A percentile compares a stretch with the other conserved stretches of the same genome.
phyloP scores from a whole-genome alignment of 495 filamentous ascomycete species.

The Trichoderma gamsii region DNA sequence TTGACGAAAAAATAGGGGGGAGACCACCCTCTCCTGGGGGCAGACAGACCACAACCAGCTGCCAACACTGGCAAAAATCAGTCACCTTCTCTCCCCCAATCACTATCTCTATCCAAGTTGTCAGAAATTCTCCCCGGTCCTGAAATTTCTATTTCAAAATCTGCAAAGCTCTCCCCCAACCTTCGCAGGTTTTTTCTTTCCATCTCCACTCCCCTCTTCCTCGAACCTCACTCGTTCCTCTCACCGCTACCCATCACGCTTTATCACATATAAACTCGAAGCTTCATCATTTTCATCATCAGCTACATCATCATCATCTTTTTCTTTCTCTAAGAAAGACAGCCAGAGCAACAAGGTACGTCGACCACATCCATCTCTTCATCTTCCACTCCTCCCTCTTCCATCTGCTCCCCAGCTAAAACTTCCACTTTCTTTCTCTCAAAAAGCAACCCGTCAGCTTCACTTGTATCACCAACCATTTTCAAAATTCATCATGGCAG shows the following conservation, averaged over 20 bases:
- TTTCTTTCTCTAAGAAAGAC: not conserved
- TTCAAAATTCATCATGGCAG: not conserved
- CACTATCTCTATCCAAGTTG: not conserved
- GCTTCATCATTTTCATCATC: not conserved
- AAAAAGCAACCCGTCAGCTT: not conserved
- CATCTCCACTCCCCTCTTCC: not conserved
- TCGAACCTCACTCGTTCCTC: not conserved
- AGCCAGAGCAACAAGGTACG: no score
- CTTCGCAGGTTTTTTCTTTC: not conserved
- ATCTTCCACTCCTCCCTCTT: not conserved
- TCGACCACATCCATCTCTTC: not conserved
- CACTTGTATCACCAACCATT: not conserved
- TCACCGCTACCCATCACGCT: not conserved
- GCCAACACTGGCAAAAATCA: not conserved
- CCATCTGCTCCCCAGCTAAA: not conserved
- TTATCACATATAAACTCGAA: no score
- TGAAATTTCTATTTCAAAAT: not conserved
- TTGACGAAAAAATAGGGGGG: not conserved
- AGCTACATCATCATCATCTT: not conserved
- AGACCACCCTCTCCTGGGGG: not conserved
- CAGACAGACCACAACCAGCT: not conserved
- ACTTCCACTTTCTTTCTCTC: not conserved
- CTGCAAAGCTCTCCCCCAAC: not conserved
- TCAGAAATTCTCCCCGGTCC: not conserved
- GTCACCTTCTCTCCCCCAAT: not conserved